Evolutionary conservation across 2,329 filamentous ascomycete genomes (phyloP), one percentile per base, ranked within the genome.

Genomic region (Colletotrichum sp.): DNA sequence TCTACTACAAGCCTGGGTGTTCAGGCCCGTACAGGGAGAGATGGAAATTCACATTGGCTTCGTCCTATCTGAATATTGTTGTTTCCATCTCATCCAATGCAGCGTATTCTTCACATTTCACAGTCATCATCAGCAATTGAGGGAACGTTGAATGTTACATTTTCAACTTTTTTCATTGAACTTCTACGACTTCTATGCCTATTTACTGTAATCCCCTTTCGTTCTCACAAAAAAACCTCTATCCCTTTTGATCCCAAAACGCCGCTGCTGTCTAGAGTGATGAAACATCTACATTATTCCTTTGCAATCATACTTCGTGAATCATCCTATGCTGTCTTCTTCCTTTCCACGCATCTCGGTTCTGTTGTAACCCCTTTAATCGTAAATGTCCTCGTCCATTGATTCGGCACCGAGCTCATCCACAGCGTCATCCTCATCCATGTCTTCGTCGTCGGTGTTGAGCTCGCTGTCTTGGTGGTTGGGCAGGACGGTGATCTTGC

Each of bases 401-500:
- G 87, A 85, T 79, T 92, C 89, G 18, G 87, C 85, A 63, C 87
- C 86, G 76, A 92, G 80, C 79, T 97, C 95, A 15, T 94, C 93
- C 21, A 93, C 85, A 1, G 93, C 94, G 79, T 95, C 93, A 13
- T 95, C 94, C 38, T 89, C 86, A 73, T 95, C 93, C 62, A 95
- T 93, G 15, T 90, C 89, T 74, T 95, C 93, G 9, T 93, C 91
- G 27, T 88, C 89, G 51, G 82, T 80, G 70, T 89, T 89, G 16
- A 86, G 80, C 21, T 91, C 89, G 77, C 89, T 91, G 57, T 92
- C 91, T 1, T 81, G 76, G 82, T 98, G 97, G 83, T 99, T 98
- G 8, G 95, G 88, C 29, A 97, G 80, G 3, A 99, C 95, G 4
- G 91, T 86, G 73, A 98, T 93, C 82, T 94, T 94, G 59, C 94